Conservation (phyloP, 2,329 filamentous ascomycete species). For the Tolypocladium inflatum region DNA sequence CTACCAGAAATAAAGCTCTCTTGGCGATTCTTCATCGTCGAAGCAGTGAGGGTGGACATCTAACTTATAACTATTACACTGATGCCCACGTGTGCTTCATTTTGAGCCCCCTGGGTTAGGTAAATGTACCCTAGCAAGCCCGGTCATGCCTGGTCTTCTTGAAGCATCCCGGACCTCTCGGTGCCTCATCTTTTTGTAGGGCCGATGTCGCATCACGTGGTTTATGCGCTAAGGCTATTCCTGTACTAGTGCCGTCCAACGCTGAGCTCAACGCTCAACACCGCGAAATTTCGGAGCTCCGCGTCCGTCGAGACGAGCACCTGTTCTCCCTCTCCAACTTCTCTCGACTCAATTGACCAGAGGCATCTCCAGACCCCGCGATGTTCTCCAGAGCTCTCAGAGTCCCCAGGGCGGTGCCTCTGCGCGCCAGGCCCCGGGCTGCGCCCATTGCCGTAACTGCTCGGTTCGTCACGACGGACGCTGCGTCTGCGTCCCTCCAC, state of each 20-base stretch:
- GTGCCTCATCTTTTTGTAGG: neutral
- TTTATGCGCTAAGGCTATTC: slow-evolving; percentile 10
- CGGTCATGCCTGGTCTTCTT: too few species aligned
- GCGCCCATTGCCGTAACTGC: slow-evolving; percentile 37
- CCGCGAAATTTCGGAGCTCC: slow-evolving; percentile 34
- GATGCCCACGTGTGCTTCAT: neutral
- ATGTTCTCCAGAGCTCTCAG: slow-evolving; percentile 68
- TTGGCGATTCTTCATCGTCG: too few species aligned
- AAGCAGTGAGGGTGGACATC: too few species aligned
- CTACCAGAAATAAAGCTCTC: neutral
- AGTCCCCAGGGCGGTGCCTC: slow-evolving; percentile 48
- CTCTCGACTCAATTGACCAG: slow-evolving; percentile 18
- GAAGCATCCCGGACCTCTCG: neutral
- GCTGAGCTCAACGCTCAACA: slow-evolving; percentile 32
- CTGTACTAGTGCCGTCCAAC: slow-evolving; percentile 26
- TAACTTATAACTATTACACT: too few species aligned
- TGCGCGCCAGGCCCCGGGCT: slow-evolving; percentile 39
- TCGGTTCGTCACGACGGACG: slow-evolving; percentile 88
- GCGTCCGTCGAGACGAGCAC: slow-evolving; percentile 19
- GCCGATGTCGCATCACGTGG: slow-evolving; percentile 14
- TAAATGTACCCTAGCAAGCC: neutral
- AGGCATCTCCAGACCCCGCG: slow-evolving; percentile 22
- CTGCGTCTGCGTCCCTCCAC: slow-evolving; percentile 82
- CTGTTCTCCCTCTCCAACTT: slow-evolving; percentile 14
- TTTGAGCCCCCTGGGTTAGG: neutral